Evolutionary conservation across 2,329 filamentous ascomycete species (phyloP), one percentile per base, ranked within the genome.

Genomic region (Aspergillus sp.): DNA sequence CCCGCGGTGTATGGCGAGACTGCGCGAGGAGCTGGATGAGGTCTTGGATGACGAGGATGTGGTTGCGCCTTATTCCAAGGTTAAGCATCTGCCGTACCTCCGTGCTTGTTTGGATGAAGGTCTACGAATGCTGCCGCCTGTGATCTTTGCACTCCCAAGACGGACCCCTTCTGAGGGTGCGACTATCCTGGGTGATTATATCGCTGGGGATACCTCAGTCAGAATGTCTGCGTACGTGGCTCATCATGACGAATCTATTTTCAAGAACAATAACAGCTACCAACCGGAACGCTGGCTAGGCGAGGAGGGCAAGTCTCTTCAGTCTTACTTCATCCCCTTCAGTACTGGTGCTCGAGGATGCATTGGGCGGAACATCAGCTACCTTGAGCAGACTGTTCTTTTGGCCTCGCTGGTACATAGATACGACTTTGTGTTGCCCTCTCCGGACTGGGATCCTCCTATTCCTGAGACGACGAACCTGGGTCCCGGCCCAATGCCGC

Each of bases 341-440:
- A 70, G 65, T 21, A 67, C 70, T 4, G 76, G 76, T 6, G 70
- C 76, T 5, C 61, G 75, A 2, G 74, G 72, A 4, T 78, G 76
- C 52, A 76, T 78, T 53, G 76, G 76, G 11, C 67, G 75, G 39
- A 77, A 78, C 55, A 76, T 78, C 33, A 69, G 67, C 2, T 76
- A 80, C 55, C 66, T 82, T 9, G 79, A 82, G 64, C 78, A 82
- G 63, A 75, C 74, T 15, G 90, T 79, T 62, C 90, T 64, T 7
- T 41, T 72, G 48, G 68, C 70, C 15, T 67, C 66, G 5, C 49
- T 72, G 52, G 64, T 72, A 6, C 65, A 65, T 41, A 70, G 58
- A 70, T 71, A 31, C 70, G 68, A 47, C 27, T 47, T 47, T 47
- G 27, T n/a, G 15, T 11, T 47, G 45, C 45, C 45, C 6, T 33